Evolutionary conservation across 2,329 filamentous ascomycete genomes (phyloP).

Genomic region (Cytospora piceicola): DNA sequence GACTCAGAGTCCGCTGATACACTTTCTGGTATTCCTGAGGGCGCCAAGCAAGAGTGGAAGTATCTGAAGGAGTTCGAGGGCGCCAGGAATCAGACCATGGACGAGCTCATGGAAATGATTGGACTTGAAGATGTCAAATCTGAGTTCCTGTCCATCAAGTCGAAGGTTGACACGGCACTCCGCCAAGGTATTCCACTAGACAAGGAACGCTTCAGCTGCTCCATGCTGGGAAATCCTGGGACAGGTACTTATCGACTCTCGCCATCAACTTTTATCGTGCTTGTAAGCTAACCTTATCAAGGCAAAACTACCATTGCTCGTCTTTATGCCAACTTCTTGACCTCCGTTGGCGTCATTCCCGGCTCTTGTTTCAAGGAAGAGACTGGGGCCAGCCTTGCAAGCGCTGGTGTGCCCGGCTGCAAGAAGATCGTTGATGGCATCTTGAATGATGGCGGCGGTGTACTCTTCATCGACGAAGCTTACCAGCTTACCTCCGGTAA

Average conservation of each 20-base stretch:
- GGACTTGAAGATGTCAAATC: constrained; percentile 72
- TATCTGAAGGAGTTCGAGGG: constrained; percentile 58
- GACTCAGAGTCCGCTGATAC: constrained; percentile 24
- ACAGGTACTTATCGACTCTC: constrained; percentile 55
- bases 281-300: constrained; percentile 33
- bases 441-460: constrained; percentile 64
- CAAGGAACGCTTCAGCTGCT: constrained; percentile 64
- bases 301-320: constrained; percentile 78
- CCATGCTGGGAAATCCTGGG: constrained; percentile 73
- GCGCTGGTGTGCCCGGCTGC: constrained; percentile 61
- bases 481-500: constrained; percentile 71
- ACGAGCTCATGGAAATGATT: constrained; percentile 70
- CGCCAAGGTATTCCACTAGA: constrained; percentile 60
- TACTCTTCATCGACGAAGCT: constrained; percentile 78
- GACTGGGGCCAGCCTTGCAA: constrained; percentile 68
- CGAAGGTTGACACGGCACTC: constrained; percentile 61
- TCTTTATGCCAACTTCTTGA: constrained; percentile 68
- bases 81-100: constrained; percentile 57
- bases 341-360: constrained; percentile 63
- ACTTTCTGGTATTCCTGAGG: not conserved
- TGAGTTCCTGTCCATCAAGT: constrained; percentile 65
- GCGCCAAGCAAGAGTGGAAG: constrained; percentile 62
- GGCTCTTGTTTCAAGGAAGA: constrained; percentile 66
- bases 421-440: constrained; percentile 62
- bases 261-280: not conserved